Evolutionary conservation across 2,329 filamentous ascomycete species (phyloP), one percentile per base, ranked within the genome.

Genomic region (Epicoccum sorghinum): DNA sequence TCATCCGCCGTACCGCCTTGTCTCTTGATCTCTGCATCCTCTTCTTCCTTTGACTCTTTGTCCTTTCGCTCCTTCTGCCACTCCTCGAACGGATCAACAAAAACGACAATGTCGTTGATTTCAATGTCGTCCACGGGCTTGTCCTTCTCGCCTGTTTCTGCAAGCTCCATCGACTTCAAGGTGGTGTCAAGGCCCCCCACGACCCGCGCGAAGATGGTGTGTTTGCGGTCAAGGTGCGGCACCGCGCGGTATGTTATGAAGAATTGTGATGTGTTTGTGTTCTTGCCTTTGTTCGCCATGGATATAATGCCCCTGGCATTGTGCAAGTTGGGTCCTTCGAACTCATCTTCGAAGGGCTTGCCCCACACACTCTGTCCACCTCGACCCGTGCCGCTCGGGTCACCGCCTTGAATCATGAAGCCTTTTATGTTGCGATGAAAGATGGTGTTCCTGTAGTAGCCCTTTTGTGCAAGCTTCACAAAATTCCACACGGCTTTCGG

Each of bases 211-310:
- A 99, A 99, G 36, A 99, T 90, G n/a, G 95, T 98, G 76, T 99
- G 95, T 71, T 99, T 99, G 55, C 88, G 84, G 75, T 99, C 91
- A 0, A 99, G 83, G 77, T 99, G 95, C 59, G 89, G 87, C 0
- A 88, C 86, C 1, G 89, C 82, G 45, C 91, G 88, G 75, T 99
- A 99, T 0, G 89, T 90, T 70, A 99, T 89, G 80, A 98, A 99
- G 75, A 89, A 99, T 75, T 99, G 95, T 64, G 86, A 91, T 7
- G 90, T 95, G 76, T 99, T 99, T 22, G 93, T 98, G 70, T 97
- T 93, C 71, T 97, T 97, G 54, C 95, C 95, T 73, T 99, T 99
- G 76, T 99, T 99, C 36, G 95, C 95, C 95, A 99, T 99, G 63
- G 89, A 92, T 24, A 96, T 71, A 0, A 93, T 84, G 10, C 95